These are phyloP conservation scores for Elaeis oleifera DNA, from an alignment of 202 grass and related monocot species.

Conservation along the genomic window DNA sequence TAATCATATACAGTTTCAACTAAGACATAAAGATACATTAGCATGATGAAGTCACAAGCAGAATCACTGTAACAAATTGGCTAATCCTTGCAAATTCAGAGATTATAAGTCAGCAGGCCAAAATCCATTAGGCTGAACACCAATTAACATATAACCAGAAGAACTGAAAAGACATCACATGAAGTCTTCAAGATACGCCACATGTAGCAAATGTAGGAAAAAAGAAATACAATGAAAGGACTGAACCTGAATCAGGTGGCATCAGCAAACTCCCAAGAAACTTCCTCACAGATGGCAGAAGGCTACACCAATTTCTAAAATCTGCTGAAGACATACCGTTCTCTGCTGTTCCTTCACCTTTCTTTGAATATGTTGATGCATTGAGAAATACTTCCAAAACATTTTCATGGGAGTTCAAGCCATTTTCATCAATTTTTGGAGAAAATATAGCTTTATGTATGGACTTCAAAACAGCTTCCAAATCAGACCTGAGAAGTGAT, in stretches of 20 bases:
- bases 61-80: too few species aligned
- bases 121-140: too few species aligned
- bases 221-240: conserved; percentile 3
- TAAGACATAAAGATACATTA: too few species aligned
- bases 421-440: conserved; percentile 34
- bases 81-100: too few species aligned
- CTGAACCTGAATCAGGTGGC: conserved; percentile 59
- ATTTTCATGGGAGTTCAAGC: conserved; percentile 21
- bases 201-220: not conserved
- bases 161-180: too few species aligned
- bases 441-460: conserved; percentile 63
- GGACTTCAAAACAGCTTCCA: conserved; percentile 63
- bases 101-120: conserved; percentile 1
- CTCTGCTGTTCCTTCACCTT: conserved; percentile 30
- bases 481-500: conserved; percentile 58
- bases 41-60: too few species aligned
- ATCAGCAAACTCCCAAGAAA: conserved; percentile 80
- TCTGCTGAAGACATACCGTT: conserved; percentile 68
- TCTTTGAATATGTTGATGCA: conserved; percentile 55
- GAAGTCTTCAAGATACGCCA: not conserved
- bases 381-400: conserved; percentile 55
- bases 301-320: conserved; percentile 70
- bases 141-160: too few species aligned
- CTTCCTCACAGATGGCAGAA: conserved; percentile 61
- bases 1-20: too few species aligned